These are phyloP conservation scores for Globisporangium nagaii DNA, from an alignment of 352 stramenopile species.

Conservation along the genomic window DNA sequence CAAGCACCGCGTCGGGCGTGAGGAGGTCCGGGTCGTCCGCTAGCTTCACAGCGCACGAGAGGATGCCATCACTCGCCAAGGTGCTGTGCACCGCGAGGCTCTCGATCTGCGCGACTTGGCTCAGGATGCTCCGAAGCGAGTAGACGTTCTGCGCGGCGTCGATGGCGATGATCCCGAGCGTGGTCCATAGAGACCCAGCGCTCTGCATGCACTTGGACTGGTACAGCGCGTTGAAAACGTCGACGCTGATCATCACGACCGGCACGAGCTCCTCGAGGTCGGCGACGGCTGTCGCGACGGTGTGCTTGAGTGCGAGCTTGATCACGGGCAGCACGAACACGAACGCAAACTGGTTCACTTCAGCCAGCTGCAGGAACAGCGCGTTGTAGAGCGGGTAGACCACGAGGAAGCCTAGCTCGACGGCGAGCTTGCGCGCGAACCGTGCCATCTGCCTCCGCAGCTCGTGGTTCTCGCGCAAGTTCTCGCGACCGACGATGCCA, in stretches of 20 bases:
- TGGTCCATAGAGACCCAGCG: neutral
- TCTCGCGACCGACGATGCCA: neutral
- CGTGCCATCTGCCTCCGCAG: neutral
- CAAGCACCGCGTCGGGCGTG: neutral
- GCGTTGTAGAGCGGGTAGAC: neutral
- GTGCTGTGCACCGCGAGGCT: neutral
- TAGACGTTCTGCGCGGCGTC: neutral
- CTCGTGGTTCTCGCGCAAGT: neutral
- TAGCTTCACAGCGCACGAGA: neutral
- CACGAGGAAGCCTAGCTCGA: neutral
- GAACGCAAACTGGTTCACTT: neutral
- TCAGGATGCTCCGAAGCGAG: neutral
- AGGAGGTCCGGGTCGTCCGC: neutral
- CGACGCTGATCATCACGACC: neutral
- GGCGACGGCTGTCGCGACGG: neutral
- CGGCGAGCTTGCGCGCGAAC: neutral
- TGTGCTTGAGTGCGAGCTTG: neutral
- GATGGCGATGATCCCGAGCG: neutral
- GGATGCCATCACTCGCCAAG: neutral
- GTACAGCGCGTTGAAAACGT: neutral
- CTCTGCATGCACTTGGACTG: constrained; percentile 5
- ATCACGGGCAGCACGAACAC: neutral
- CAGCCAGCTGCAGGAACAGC: neutral
- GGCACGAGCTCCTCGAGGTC: neutral
- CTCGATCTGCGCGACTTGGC: neutral